These are phyloP conservation scores for Zizania palustris DNA, from an alignment of 202 grass and related monocot genomes.

Conservation along the genomic window DNA sequence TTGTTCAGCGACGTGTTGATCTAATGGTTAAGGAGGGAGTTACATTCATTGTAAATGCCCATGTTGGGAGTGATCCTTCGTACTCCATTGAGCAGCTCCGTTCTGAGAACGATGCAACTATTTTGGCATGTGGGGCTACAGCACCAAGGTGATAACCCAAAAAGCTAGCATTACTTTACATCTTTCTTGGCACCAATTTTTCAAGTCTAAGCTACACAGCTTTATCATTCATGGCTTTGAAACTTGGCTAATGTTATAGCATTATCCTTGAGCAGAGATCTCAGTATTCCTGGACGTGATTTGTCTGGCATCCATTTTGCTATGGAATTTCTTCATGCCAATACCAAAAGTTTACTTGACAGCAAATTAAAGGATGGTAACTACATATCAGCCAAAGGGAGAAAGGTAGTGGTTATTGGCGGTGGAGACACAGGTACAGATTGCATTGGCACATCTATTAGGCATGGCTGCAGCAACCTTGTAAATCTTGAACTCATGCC, in stretches of 20 bases:
- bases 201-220: neutral
- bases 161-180: constrained; percentile 16
- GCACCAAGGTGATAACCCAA: constrained; percentile 52
- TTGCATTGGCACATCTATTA: constrained; percentile 47
- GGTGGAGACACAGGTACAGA: constrained; percentile 61
- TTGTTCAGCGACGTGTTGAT: constrained; percentile 70
- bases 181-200: neutral
- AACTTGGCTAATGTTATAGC: constrained; percentile 30
- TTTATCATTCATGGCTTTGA: neutral
- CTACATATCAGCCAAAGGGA: constrained; percentile 74
- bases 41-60: constrained; percentile 65
- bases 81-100: constrained; percentile 59
- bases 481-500: constrained; percentile 73
- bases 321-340: constrained; percentile 84
- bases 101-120: constrained; percentile 54
- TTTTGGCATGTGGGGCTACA: constrained; percentile 78
- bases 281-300: constrained; percentile 63
- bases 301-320: constrained; percentile 75
- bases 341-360: constrained; percentile 87
- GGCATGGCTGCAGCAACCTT: constrained; percentile 65
- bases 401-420: constrained; percentile 77
- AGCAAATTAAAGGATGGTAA: constrained; percentile 69
- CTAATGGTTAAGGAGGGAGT: constrained; percentile 70
- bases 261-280: constrained; percentile 58
- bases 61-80: constrained; percentile 63